These are phyloP conservation scores for Wallacemonas sp. DNA, from an alignment of 208 protist species.

Conservation along the genomic window DNA sequence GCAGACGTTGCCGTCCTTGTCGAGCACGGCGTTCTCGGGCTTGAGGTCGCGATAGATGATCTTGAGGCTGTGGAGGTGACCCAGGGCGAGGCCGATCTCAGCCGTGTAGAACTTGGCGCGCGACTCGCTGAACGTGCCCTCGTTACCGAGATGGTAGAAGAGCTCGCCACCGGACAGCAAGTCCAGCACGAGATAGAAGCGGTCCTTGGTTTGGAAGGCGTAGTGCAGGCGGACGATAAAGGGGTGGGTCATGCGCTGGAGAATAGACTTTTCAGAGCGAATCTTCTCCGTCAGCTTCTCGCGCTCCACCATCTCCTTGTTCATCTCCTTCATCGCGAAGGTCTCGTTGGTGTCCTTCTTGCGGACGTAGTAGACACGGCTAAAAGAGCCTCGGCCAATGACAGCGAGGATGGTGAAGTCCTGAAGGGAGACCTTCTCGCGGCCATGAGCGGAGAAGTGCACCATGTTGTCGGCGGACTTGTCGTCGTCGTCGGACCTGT, in stretches of 20 bases:
- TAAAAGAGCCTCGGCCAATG: conserved; percentile 92
- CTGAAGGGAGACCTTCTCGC: conserved; percentile 68
- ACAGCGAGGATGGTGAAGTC: conserved; percentile 90
- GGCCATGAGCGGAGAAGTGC: conserved; percentile 24
- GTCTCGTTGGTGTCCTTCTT: conserved; percentile 82
- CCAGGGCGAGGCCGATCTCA: conserved; percentile 88
- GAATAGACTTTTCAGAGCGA: conserved; percentile 87
- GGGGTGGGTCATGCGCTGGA: conserved; percentile 92
- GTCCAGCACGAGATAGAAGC: conserved; percentile 94
- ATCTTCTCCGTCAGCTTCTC: conserved; percentile 76
- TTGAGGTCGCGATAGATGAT: conserved; percentile 95
- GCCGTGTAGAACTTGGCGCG: conserved; percentile 92
- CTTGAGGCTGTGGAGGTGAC: conserved; percentile 90
- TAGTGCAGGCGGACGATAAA: conserved; percentile 96
- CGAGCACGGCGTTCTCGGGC: conserved; percentile 90
- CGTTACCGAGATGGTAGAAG: conserved; percentile 79
- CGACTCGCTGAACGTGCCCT: conserved; percentile 62
- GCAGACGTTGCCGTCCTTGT: conserved; percentile 82
- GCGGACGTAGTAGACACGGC: conserved; percentile 88
- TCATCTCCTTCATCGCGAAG: conserved; percentile 94
- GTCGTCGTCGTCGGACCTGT: conserved; percentile 39
- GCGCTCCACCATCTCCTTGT: conserved; percentile 61
- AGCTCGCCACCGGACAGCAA: conserved; percentile 92
- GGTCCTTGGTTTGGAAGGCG: conserved; percentile 94
- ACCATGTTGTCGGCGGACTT: conserved; percentile 17